Evolutionary conservation across 2,329 filamentous ascomycete genomes (phyloP).

Genomic region (Hypoxylon sp.): DNA sequence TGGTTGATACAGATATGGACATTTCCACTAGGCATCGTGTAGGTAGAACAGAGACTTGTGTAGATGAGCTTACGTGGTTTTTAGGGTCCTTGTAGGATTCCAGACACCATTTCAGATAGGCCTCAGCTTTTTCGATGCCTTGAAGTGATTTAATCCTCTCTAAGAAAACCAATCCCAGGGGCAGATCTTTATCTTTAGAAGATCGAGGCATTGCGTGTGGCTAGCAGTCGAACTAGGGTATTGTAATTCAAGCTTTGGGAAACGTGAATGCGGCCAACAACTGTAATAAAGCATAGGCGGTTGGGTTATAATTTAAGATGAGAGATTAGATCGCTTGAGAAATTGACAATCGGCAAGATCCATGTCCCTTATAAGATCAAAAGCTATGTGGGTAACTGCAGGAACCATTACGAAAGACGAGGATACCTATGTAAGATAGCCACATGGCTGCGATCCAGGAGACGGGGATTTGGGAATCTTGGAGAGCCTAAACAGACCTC

Average conservation of each 20-base stretch:
- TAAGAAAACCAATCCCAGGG: constrained; percentile 1
- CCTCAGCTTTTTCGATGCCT: constrained; percentile 36
- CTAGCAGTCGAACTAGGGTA: neutral
- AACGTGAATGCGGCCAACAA: neutral
- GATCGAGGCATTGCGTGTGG: constrained; percentile 24
- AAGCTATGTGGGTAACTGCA: constrained; percentile 6
- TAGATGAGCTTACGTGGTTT: constrained; percentile 32
- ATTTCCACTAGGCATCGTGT: neutral
- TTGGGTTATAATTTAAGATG: neutral
- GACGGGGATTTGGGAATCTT: constrained; percentile 11
- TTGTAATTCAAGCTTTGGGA: neutral
- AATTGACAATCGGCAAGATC: neutral
- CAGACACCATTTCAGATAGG: constrained; percentile 20
- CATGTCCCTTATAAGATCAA: constrained; percentile 14
- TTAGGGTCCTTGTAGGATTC: constrained; percentile 21
- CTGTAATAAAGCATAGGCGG: neutral
- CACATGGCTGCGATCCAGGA: constrained; percentile 12
- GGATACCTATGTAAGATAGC: constrained; percentile 4
- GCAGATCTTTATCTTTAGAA: neutral
- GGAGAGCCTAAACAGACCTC: constrained; percentile 30
- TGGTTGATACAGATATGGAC: neutral
- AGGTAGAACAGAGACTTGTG: neutral
- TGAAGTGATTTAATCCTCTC: constrained; percentile 18
- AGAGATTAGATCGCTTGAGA: neutral
- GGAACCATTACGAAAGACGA: constrained; percentile 4